These are phyloP conservation scores for Ogataea hybrid DNA, from an alignment of 1,139 yeast species.

Conservation along the genomic window DNA sequence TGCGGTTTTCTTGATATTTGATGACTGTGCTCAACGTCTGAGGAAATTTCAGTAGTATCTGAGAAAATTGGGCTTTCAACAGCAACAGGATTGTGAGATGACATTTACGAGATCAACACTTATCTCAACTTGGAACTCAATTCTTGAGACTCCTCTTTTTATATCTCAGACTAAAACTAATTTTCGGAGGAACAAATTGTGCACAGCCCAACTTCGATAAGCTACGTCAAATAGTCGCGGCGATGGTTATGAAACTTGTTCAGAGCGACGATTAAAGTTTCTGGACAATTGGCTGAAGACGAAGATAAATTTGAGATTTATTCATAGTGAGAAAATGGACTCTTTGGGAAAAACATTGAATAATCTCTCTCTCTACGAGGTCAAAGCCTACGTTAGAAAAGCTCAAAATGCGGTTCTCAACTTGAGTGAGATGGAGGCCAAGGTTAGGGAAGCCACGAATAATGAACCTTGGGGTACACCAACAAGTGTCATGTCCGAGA, in stretches of 20 bases:
- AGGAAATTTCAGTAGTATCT: conserved; percentile 8
- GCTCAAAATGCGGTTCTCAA: conserved; percentile 97
- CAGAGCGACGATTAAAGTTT: conserved; percentile 1
- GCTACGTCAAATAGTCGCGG: conserved; percentile 1
- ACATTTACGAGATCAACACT: not conserved
- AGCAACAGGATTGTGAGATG: not conserved
- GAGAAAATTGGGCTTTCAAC: conserved; percentile 5
- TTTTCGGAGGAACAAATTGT: not conserved
- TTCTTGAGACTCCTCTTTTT: too few relatives aligned
- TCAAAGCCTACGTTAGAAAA: conserved; percentile 94
- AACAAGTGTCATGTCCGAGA: conserved; percentile 86
- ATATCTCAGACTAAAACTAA: not conserved
- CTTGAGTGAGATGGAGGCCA: conserved; percentile 93
- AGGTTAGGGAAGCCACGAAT: conserved; percentile 96
- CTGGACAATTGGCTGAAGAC: conserved; percentile 8
- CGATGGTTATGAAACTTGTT: conserved; percentile 9
- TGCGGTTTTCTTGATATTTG: too few relatives aligned
- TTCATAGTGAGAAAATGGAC: conserved; percentile 18
- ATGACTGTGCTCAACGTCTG: conserved; percentile 7
- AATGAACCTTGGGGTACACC: conserved; percentile 99
- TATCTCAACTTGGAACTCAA: too few relatives aligned
- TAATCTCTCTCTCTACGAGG: conserved; percentile 88
- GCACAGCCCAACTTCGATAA: not conserved
- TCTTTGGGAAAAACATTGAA: conserved; percentile 67
- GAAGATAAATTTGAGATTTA: conserved; percentile 1